phyloP scores from a whole-genome alignment of 441 rosid species.

The Adansonia madagascariensis region DNA sequence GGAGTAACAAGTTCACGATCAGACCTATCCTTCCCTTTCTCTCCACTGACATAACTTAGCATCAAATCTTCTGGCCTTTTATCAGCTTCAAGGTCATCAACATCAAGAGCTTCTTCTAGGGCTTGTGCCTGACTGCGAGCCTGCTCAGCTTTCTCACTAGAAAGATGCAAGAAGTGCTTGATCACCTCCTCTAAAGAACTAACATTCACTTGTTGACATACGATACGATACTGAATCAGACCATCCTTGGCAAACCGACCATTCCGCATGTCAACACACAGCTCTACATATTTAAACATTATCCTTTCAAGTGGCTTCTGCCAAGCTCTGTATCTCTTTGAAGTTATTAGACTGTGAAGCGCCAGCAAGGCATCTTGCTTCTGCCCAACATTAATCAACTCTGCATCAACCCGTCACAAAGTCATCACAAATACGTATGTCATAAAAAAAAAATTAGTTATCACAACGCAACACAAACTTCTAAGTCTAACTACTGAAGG shows the following conservation, averaged over 20 bases:
- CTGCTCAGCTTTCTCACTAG: constrained; percentile 97
- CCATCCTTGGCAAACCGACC: constrained; percentile 99
- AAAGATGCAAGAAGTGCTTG: constrained; percentile 91
- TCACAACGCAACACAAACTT: not conserved
- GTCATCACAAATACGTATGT: not conserved
- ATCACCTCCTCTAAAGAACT: constrained; percentile 98
- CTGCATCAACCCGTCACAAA: constrained; percentile 44
- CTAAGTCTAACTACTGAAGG: not conserved
- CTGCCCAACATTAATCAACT: constrained; percentile 96
- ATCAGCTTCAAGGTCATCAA: constrained; percentile 99
- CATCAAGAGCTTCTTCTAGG: constrained; percentile 96
- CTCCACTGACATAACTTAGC: constrained; percentile 99
- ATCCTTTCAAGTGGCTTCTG: constrained; percentile 86
- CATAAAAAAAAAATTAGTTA: not conserved
- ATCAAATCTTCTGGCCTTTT: constrained; percentile 96
- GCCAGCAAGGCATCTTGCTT: constrained; percentile 96
- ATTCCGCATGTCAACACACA: constrained; percentile 90
- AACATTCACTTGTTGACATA: constrained; percentile 97
- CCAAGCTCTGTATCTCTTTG: constrained; percentile 96
- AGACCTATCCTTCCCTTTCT: constrained; percentile 98
- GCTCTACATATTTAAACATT: constrained; percentile 95
- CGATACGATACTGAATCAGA: constrained; percentile 89
- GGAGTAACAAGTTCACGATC: constrained; percentile 98
- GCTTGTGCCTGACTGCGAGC: constrained; percentile 95
- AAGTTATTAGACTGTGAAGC: constrained; percentile 87